Evolutionary conservation across 331 rosid genomes (phyloP), one percentile per base, ranked within the genome.

Genomic region (Spiraea crenata): DNA sequence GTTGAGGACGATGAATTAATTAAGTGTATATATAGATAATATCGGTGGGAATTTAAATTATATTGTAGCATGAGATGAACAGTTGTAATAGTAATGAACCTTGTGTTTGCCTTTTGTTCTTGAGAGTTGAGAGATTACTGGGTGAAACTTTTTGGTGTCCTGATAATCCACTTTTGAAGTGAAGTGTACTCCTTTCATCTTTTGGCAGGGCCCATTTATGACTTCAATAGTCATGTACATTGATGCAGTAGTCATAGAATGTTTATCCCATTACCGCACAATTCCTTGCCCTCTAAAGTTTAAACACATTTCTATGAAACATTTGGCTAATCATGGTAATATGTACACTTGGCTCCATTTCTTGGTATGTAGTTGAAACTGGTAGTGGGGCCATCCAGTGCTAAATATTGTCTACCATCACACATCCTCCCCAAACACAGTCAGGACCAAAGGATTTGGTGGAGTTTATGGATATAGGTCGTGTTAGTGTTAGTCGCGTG

Each of bases 21-120:
- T 37, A 38, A 51, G 1, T 69, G 8, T 37, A 35, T 40, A 57
- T 56, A 17, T 39, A 25, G 31, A 25, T 25, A 1, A 25, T 25
- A 25, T 25, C 31, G 31, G 31, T 25, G 31, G 31, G 31, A 25
- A 25, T 25, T 25, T 25, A 25, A 25, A 25, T 25, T 25, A 25
- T 25, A 25, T 1, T 25, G 31, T 25, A 25, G 31, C 2, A 25
- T 25, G 31, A 25, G 31, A 25, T 25, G 35, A 55, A 9, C 19
- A 19, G 1, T 10, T 10, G 57, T 52, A 52, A 14, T 15, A 49
- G 54, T 15, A 49, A n/a, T 49, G 15, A 49, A 49, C 17, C 52
- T 47, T 16, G 49, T 35, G 7, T 19, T 49, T 49, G 54, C 54
- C 69, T 63, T 39, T 45, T 20, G 68, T 46, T 61, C 60, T 76